Evolutionary conservation across 1,284 basidiomycete species (phyloP).

Genomic region (Sparassis latifolia): DNA sequence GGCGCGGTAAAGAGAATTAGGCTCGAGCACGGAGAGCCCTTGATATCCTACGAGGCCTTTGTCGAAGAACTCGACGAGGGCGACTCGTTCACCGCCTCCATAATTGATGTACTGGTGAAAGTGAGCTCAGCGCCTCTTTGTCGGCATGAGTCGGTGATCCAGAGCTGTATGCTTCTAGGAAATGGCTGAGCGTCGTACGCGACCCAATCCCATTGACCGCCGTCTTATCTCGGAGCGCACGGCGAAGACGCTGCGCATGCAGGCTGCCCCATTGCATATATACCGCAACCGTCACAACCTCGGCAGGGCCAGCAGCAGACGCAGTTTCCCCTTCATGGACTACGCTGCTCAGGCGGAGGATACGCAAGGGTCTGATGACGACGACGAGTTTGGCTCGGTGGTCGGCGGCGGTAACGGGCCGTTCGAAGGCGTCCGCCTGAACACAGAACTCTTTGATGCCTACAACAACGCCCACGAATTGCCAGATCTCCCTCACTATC

Average conservation of each 20-base stretch:
- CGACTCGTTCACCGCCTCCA: conserved; percentile 65
- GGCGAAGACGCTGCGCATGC: conserved; percentile 47
- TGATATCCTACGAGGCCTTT: conserved; percentile 63
- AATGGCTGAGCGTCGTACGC: conserved; percentile 58
- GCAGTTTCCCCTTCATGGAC: conserved; percentile 10
- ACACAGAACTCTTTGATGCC: conserved; percentile 44
- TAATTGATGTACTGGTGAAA: conserved; percentile 68
- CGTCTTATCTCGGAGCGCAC: conserved; percentile 59
- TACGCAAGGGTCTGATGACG: conserved; percentile 24
- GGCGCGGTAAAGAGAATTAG: conserved; percentile 58
- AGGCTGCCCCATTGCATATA: conserved; percentile 45
- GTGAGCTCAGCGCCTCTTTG: conserved; percentile 27
- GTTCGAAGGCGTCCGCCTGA: conserved; percentile 47
- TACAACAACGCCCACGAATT: conserved; percentile 13
- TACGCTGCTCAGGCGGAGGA: conserved; percentile 18
- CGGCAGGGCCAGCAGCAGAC: neutral
- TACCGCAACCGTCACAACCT: conserved; percentile 29
- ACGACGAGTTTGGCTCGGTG: conserved; percentile 51
- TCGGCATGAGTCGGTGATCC: neutral
- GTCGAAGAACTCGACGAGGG: conserved; percentile 65
- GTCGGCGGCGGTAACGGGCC: conserved; percentile 26
- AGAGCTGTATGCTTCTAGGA: conserved; percentile 37
- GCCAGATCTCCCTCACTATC: conserved; percentile 10
- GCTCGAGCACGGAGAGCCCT: conserved; percentile 50
- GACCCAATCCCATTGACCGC: conserved; percentile 44